A percentile compares a stretch with the other conserved stretches of the same genome.
phyloP scores from a whole-genome alignment of 1,284 basidiomycete genomes.

The Moesziomyces sp. region DNA sequence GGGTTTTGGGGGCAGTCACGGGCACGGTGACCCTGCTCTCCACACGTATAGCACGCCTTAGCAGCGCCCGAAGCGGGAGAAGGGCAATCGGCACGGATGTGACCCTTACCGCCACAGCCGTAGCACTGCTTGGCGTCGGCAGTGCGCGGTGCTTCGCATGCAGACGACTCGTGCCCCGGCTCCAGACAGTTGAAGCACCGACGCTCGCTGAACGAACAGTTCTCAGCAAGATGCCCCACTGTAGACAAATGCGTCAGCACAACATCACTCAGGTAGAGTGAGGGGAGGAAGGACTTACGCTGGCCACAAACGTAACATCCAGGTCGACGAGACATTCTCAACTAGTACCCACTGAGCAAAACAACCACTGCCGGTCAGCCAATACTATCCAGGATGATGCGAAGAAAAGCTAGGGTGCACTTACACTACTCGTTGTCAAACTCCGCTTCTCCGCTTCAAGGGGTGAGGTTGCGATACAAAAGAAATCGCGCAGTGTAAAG shows the following conservation, averaged over 20 bases:
- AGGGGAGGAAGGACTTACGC: too few species aligned
- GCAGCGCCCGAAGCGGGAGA: constrained; percentile 1
- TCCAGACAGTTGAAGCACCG: constrained; percentile 55
- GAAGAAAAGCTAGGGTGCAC: too few species aligned
- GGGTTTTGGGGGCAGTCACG: constrained; percentile 13
- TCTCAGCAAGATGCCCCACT: constrained; percentile 55
- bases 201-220: constrained; percentile 46
- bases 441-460: too few species aligned
- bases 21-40: constrained; percentile 19
- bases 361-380: too few species aligned
- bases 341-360: too few species aligned
- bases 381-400: too few species aligned
- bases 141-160: constrained; percentile 41
- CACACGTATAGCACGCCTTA: constrained; percentile 26
- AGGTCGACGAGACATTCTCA: too few species aligned
- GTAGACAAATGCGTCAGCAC: not conserved
- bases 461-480: not conserved
- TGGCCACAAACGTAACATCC: too few species aligned
- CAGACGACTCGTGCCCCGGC: constrained; percentile 42
- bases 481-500: too few species aligned
- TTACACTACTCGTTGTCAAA: too few species aligned
- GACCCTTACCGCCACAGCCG: constrained; percentile 46
- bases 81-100: constrained; percentile 47
- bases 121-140: constrained; percentile 52
- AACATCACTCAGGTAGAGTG: too few species aligned